phyloP scores from a whole-genome alignment of 78 protist species.

The Dictyostelium intermedium region DNA sequence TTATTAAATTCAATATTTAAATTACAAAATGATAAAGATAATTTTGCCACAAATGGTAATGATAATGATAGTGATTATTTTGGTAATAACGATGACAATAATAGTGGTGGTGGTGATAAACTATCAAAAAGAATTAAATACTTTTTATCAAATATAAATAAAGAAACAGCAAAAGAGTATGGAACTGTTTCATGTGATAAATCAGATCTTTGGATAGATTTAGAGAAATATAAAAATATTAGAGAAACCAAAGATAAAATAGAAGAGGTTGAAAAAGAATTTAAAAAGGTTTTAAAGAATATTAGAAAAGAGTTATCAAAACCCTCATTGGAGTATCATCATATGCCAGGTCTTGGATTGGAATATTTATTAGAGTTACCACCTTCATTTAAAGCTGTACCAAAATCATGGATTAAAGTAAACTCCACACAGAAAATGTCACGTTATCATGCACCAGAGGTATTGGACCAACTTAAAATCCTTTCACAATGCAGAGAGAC shows the following conservation, averaged over 20 bases:
- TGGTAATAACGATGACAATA: not conserved
- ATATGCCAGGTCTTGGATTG: conserved; percentile 26
- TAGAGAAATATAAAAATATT: conserved; percentile 4
- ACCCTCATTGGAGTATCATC: conserved; percentile 74
- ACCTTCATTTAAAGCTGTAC: conserved; percentile 21
- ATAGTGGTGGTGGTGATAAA: not conserved
- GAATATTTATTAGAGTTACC: conserved; percentile 80
- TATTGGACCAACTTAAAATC: conserved; percentile 1
- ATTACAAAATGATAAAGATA: not conserved
- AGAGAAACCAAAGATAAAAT: conserved; percentile 6
- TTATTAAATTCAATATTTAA: conserved; percentile 15
- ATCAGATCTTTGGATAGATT: conserved; percentile 28
- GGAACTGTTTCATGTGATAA: conserved; percentile 3
- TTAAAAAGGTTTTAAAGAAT: conserved; percentile 13
- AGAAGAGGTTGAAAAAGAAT: not conserved
- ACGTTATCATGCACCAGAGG: conserved; percentile 55
- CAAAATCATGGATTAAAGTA: conserved; percentile 74
- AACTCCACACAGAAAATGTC: conserved; percentile 40
- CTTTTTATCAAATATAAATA: not conserved
- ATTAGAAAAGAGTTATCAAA: conserved; percentile 38
- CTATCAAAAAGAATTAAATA: conserved; percentile 13
- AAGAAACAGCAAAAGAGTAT: conserved; percentile 13
- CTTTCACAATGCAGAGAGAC: conserved; percentile 39
- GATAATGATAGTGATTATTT: not conserved
- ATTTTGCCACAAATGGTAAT: not conserved